Percentiles rank a stretch among this genome's conserved stretches.
Conservation (phyloP, 768 basidiomycete genomes). For the Tremella yokohamensis region DNA sequence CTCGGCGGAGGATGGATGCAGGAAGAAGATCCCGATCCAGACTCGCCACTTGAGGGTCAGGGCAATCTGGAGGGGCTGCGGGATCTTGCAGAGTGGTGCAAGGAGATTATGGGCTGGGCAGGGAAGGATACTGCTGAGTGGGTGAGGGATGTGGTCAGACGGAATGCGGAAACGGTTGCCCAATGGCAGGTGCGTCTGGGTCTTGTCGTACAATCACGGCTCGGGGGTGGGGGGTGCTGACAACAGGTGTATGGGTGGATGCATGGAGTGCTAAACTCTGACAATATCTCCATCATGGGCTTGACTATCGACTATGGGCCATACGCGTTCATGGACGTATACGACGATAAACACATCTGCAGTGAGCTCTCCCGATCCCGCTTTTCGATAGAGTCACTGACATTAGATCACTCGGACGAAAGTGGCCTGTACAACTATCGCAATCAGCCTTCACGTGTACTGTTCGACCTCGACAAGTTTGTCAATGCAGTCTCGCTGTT, state of each 20-base stretch:
- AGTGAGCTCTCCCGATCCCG: constrained; percentile 49
- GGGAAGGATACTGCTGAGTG: constrained; percentile 51
- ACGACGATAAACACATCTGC: constrained; percentile 78
- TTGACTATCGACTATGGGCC: constrained; percentile 64
- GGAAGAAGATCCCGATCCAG: constrained; percentile 25
- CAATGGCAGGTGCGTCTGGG: constrained; percentile 73
- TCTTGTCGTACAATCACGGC: too few species aligned
- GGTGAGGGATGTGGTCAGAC: constrained; percentile 70
- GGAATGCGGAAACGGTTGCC: constrained; percentile 90
- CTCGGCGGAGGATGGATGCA: constrained; percentile 67
- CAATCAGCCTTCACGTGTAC: constrained; percentile 53
- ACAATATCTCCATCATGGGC: constrained; percentile 62
- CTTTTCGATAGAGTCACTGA: background rate
- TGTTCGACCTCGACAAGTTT: constrained; percentile 72
- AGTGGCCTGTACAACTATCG: constrained; percentile 40
- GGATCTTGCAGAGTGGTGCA: constrained; percentile 72
- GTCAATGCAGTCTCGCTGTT: constrained; percentile 67
- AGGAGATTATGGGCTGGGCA: constrained; percentile 54
- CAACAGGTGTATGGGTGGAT: constrained; percentile 43
- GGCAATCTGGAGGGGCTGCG: constrained; percentile 72
- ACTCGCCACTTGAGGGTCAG: constrained; percentile 45
- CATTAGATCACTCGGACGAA: constrained; percentile 40
- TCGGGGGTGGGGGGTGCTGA: constrained; percentile 3
- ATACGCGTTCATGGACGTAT: constrained; percentile 93
- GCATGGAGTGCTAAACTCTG: constrained; percentile 94